Conservation (phyloP, 78 protist species). For the Guillardia theta region DNA sequence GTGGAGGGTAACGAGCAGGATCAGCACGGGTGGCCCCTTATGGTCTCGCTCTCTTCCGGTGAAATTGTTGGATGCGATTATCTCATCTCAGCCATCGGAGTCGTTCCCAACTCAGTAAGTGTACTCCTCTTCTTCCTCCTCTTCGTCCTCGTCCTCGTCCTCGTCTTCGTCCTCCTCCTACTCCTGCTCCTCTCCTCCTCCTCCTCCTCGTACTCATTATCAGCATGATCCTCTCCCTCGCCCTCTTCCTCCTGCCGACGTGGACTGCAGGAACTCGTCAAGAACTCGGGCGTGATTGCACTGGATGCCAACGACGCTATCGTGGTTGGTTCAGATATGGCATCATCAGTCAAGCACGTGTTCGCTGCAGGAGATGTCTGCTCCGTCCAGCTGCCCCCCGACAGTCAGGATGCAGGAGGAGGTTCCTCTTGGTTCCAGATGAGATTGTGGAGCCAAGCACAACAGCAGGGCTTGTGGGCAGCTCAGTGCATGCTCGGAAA, state of each 20-base stretch:
- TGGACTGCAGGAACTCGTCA: too few relatives aligned
- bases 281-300: too few relatives aligned
- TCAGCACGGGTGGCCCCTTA: background rate
- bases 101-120: background rate
- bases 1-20: background rate
- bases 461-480: background rate
- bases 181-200: background rate
- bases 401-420: background rate
- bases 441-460: background rate
- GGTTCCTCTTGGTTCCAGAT: background rate
- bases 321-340: too few relatives aligned
- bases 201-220: background rate
- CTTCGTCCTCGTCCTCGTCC: background rate
- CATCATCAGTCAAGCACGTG: too few relatives aligned
- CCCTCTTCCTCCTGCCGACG: too few relatives aligned
- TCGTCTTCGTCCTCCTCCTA: background rate
- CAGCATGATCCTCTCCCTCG: background rate
- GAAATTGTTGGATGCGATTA: background rate
- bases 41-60: background rate
- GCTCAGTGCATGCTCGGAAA: background rate
- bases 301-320: too few relatives aligned
- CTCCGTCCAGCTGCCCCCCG: background rate
- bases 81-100: background rate
- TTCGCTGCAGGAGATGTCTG: conserved; percentile 32
- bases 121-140: background rate